These are phyloP conservation scores for Lentinus brumalis DNA, from an alignment of 768 basidiomycete genomes.

Conservation along the genomic window DNA sequence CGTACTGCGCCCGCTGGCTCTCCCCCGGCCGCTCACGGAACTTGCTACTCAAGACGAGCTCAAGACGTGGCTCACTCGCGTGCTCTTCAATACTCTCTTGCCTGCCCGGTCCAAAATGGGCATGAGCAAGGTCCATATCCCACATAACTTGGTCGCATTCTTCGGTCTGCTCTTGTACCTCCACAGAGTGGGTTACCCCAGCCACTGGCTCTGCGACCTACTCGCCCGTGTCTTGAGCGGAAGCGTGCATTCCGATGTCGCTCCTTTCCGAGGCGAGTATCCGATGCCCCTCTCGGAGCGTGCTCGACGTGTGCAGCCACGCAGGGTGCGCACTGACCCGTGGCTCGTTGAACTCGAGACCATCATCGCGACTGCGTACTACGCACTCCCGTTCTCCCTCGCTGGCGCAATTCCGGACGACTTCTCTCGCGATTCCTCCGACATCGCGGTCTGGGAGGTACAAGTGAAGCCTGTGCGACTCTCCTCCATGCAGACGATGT, in stretches of 20 bases:
- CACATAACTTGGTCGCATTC: slow-evolving; percentile 39
- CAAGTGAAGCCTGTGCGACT: background rate
- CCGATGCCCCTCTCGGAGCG: slow-evolving; percentile 31
- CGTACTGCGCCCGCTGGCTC: background rate
- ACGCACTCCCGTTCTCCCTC: slow-evolving; percentile 24
- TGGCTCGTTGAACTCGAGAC: slow-evolving; percentile 28
- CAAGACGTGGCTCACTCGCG: slow-evolving; percentile 35
- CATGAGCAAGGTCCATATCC: slow-evolving; percentile 31
- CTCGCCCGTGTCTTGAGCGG: slow-evolving; percentile 29
- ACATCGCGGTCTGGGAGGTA: slow-evolving; percentile 11
- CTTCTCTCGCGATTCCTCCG: slow-evolving; percentile 17
- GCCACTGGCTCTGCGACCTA: slow-evolving; percentile 40
- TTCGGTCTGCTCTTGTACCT: slow-evolving; percentile 35
- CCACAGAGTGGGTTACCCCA: slow-evolving; percentile 37
- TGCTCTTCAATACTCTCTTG: slow-evolving; percentile 34
- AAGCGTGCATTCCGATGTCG: slow-evolving; percentile 28
- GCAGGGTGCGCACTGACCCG: slow-evolving; percentile 25
- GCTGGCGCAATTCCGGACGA: slow-evolving; percentile 1
- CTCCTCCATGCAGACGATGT: background rate
- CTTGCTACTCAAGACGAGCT: slow-evolving; percentile 34
- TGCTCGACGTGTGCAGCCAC: slow-evolving; percentile 15
- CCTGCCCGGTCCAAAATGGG: slow-evolving; percentile 26
- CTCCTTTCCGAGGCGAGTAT: slow-evolving; percentile 28
- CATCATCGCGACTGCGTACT: slow-evolving; percentile 22
- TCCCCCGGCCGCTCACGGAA: slow-evolving; percentile 16